Base-by-base conservation (phyloP, 805 yeast genomes). In the Brettanomyces sp. region DNA sequence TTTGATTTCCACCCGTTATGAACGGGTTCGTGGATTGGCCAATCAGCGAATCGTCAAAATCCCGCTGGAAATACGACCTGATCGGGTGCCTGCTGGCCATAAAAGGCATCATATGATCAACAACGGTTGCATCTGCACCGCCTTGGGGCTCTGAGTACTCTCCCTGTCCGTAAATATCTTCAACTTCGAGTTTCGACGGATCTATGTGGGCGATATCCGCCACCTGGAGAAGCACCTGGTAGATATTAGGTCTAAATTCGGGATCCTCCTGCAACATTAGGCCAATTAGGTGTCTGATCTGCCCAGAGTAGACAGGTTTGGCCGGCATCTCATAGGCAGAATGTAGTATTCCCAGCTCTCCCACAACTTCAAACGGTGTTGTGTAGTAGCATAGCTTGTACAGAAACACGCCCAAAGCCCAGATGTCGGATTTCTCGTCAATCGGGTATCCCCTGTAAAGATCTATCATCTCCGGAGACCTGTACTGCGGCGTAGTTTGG, bases 391-490 rank as follows among this genome's bases (percentile, higher is more conserved):
- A 83, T 50, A 91, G 69, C 60, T 91, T 91, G 70, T 86, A 91
- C 43, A 93, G 70, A 51, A 93, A 86, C 32, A 93, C 82, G 9
- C 99, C 99, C 42, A 91, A 67, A 0, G 99, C 99, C 99, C 99
- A 91, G 42, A 91, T 85, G 65, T 91, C 99, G 6, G 91, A 74
- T 63, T 88, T 88, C 56, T 90, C 95, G 63, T 91, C 93, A 37
- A 91, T 85, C 2, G 96, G 93, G 41, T 80, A 67, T 5, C 89
- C 85, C 41, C 88, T 70, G 60, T 83, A 82, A 24, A 90, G 72
- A 64, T 91, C 97, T 47, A 91, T 77, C 98, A 91, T 93, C 60
- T 91, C 99, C 0, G 99, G 99, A 0, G 95, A 73, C 51, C 99
- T 72, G 61, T 91, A 91, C 63, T 93, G 99, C 13, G 96, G 95